Conservation (phyloP, 2,329 filamentous ascomycete genomes). For the Paraphoma sp. region DNA sequence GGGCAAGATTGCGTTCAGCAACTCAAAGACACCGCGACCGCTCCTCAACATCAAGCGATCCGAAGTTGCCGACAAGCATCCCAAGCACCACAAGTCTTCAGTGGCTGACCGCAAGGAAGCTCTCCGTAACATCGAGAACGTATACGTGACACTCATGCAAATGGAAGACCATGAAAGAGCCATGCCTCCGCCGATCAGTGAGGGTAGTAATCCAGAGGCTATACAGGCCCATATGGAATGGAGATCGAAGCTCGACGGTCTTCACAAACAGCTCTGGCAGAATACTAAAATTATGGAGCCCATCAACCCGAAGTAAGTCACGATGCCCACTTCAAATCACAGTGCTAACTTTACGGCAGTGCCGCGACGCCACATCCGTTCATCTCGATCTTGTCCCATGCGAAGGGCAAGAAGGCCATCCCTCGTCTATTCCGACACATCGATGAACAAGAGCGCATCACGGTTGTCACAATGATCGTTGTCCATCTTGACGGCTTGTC, state of each 20-base stretch:
- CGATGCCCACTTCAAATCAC: background rate
- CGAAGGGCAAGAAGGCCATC: conserved; percentile 95
- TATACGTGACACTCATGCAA: conserved; percentile 88
- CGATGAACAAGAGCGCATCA: conserved; percentile 89
- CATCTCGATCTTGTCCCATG: conserved; percentile 91
- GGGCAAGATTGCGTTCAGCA: conserved; percentile 98
- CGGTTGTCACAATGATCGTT: conserved; percentile 93
- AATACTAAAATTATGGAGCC: conserved; percentile 92
- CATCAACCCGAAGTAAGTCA: conserved; percentile 65
- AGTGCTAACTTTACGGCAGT: conserved; percentile 53
- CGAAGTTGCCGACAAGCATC: conserved; percentile 65
- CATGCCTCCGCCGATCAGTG: conserved; percentile 72
- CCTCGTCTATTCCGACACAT: conserved; percentile 94
- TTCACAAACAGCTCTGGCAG: conserved; percentile 83
- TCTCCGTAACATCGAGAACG: conserved; percentile 83
- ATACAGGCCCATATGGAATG: conserved; percentile 80
- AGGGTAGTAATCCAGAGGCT: conserved; percentile 69
- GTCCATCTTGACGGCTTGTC: conserved; percentile 92
- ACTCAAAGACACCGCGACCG: conserved; percentile 95
- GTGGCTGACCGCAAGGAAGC: conserved; percentile 80
- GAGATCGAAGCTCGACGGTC: conserved; percentile 71
- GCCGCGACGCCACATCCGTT: conserved; percentile 81
- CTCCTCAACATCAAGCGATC: conserved; percentile 92
- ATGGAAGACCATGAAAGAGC: conserved; percentile 91
- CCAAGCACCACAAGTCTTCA: conserved; percentile 55